These are phyloP conservation scores for Lizonia empirigonia DNA, from an alignment of 2,329 filamentous ascomycete species.

Conservation along the genomic window DNA sequence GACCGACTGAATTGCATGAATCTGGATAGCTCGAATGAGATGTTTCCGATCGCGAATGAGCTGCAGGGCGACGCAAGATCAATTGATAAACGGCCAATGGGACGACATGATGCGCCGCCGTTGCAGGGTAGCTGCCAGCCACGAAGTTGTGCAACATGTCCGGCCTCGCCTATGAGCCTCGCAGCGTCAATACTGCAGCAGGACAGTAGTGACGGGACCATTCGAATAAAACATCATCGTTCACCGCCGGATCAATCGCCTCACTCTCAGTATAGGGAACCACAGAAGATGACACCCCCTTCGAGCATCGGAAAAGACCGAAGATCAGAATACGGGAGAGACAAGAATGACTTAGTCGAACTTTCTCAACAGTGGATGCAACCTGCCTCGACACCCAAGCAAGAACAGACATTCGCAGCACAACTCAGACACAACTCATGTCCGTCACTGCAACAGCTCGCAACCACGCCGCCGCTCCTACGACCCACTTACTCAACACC, in stretches of 20 bases:
- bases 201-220: background rate
- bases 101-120: conserved; percentile 26
- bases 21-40: conserved; percentile 1
- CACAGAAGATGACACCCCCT: conserved; percentile 2
- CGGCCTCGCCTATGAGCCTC: conserved; percentile 23
- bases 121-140: conserved; percentile 25
- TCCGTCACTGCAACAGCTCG: conserved; percentile 23
- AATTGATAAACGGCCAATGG: conserved; percentile 25
- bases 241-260: conserved; percentile 5
- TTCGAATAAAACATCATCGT: background rate
- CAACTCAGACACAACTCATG: conserved; percentile 27
- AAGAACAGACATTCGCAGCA: conserved; percentile 3
- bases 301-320: background rate
- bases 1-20: conserved; percentile 14
- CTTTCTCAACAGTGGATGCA: background rate
- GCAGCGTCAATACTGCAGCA: conserved; percentile 10
- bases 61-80: conserved; percentile 21
- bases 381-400: background rate
- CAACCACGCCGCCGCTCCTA: conserved; percentile 9
- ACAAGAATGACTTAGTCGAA: background rate
- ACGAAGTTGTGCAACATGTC: conserved; percentile 29
- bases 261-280: conserved; percentile 11
- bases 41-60: conserved; percentile 13
- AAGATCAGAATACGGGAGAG: background rate
- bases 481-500: conserved; percentile 21